phyloP scores from a whole-genome alignment of 768 basidiomycete species.

The Mrakia hoshinonis region DNA sequence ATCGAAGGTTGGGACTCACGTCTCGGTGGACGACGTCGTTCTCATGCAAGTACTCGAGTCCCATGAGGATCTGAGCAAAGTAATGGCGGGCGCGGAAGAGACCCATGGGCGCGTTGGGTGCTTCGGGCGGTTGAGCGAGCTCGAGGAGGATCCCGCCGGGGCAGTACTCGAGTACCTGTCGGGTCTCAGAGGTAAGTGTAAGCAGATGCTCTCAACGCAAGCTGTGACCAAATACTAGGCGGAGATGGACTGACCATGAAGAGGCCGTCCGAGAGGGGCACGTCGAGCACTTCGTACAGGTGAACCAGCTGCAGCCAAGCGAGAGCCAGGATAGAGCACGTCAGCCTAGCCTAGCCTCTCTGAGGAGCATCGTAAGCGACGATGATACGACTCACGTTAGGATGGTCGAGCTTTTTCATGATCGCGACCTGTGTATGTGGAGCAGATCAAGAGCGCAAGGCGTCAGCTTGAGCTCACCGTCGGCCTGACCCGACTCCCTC shows the following conservation, averaged over 20 bases:
- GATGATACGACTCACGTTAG: constrained; percentile 34
- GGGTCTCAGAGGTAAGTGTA: not conserved
- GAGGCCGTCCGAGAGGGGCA: constrained; percentile 39
- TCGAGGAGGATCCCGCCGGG: constrained; percentile 40
- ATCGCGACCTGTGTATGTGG: constrained; percentile 35
- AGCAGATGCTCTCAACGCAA: not conserved
- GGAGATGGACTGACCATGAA: constrained; percentile 33
- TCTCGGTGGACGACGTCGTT: constrained; percentile 41
- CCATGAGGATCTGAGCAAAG: constrained; percentile 39
- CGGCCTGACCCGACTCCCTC: not conserved
- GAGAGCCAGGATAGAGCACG: not conserved
- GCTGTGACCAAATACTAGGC: not conserved
- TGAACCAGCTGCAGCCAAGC: constrained; percentile 35
- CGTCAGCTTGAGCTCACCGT: not conserved
- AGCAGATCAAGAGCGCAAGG: not conserved
- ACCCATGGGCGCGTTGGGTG: constrained; percentile 32
- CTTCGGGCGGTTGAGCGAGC: constrained; percentile 28
- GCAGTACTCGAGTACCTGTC: constrained; percentile 39
- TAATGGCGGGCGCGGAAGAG: constrained; percentile 35
- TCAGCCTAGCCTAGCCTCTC: not conserved
- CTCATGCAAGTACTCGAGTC: constrained; percentile 41
- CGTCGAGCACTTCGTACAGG: constrained; percentile 42
- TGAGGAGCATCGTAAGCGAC: no score
- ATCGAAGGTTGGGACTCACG: no score
- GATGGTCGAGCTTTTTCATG: constrained; percentile 44